Base-by-base conservation (phyloP, 139 green algal genomes). In the Chlorella sp. region DNA sequence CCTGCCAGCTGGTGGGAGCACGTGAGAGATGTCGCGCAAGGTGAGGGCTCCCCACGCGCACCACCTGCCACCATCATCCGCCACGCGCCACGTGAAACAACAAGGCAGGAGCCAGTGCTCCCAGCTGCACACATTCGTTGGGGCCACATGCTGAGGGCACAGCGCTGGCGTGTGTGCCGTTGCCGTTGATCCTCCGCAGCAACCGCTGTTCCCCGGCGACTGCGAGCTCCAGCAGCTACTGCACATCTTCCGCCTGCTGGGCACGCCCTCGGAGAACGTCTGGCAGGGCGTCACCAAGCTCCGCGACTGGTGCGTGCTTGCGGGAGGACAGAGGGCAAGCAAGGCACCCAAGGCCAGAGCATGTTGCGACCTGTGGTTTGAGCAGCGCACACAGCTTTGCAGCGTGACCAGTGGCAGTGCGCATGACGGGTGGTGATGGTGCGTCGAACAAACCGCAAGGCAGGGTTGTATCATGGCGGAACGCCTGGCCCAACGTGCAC, bases 181-280 rank as follows among this genome's bases (percentile, higher is more conserved):
- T n/a, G n/a, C n/a, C n/a, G n/a, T n/a, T n/a, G n/a, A n/a, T n/a
- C n/a, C n/a, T n/a, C n/a, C 35, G 75, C 80, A 92, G 80, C 80
- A 83, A 51, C 91, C 92, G 0, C 85, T 97, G 30, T 97, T 97
- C 80, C 91, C 91, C 5, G 91, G 91, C 3, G 92, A 97, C 78
- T 93, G 85, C 29, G 94, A 99, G 81, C 80, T 86, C 42, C 87
- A 95, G 59, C 92, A 97, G 86, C 66, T 97, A 50, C 78, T 96
- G 30, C 90, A 91, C 69, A 99, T 98, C 70, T 95, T 95, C 78
- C 74, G 89, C 59, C 72, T 97, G 59, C 79, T 97, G 67, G 96
- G 96, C 22, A 90, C 83, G 26, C 95, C 95, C 62, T 89, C 67
- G 24, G 91, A 98, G 76, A 66, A 84, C 2, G 87, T 75, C 49